phyloP scores from a whole-genome alignment of 2,329 filamentous ascomycete genomes.

The Gnomoniopsis sp. region DNA sequence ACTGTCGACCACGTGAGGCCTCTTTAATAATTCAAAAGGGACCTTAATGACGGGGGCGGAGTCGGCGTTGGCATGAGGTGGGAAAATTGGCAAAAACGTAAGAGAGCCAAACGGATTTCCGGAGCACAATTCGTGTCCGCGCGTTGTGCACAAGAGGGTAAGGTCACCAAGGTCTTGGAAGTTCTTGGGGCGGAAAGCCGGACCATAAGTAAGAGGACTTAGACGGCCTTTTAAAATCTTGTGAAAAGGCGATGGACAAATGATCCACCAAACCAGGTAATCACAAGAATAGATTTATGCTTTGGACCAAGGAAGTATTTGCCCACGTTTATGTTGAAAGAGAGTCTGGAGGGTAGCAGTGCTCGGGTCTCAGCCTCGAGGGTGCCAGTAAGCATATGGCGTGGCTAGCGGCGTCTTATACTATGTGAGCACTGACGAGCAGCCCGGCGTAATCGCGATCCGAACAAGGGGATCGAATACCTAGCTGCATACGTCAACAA shows the following conservation, averaged over 20 bases:
- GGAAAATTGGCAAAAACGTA: background rate
- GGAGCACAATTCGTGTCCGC: background rate
- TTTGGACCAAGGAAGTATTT: background rate
- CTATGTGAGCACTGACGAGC: no score
- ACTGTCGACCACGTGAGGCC: no score
- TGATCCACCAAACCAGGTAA: background rate
- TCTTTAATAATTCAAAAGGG: no score
- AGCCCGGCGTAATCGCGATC: no score
- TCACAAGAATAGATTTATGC: background rate
- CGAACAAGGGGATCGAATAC: no score
- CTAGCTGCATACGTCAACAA: no score
- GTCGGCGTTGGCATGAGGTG: background rate
- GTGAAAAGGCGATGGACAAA: background rate
- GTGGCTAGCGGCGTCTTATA: no score
- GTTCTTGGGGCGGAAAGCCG: background rate
- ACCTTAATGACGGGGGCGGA: background rate
- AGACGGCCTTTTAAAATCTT: background rate
- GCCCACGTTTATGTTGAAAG: background rate
- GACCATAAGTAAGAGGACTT: background rate
- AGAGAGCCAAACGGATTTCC: background rate
- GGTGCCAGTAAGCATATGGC: no score
- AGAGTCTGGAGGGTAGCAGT: no score
- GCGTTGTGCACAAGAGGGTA: background rate
- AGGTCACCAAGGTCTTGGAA: background rate
- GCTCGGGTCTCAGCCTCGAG: no score